Base-by-base conservation (phyloP, 495 filamentous ascomycete genomes). In the Cercophora newfieldiana region DNA sequence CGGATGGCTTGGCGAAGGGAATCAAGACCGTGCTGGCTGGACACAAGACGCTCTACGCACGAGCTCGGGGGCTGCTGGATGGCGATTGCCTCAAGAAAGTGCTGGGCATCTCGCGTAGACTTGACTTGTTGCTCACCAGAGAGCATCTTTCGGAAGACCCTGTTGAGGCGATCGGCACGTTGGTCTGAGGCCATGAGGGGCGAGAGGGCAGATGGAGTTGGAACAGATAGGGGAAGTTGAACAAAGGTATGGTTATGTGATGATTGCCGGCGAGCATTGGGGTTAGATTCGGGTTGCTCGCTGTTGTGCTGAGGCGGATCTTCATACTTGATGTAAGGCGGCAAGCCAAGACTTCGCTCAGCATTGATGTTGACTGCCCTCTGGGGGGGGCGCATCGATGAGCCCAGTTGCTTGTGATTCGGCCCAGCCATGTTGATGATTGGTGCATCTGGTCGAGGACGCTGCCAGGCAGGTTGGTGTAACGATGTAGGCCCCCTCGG, bases 61-160 rank as follows among this genome's bases (percentile, higher is more conserved):
- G 72, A 75, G 19, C 77, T 72, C 1, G 73, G 81, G 53, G 87
- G 81, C 1, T 68, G 57, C 66, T 88, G 81, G 14, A 68, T 74
- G 19, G 80, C 77, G 2, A 90, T 68, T 0, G 89, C 84, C 67
- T 91, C 88, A 5, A 92, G 60, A 60, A 91, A 88, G 8, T 80
- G 77, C 48, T 82, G 82, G n/a, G 79, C 83, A 64, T 86, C 78
- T 10, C 74, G 64, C 22, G 61, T 6, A 7, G 33, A 73, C 4
- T 29, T 50, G 44, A 80, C 33, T 7, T 51, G 53, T 24, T 66
- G 66, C 26, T 72, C 68, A 5, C 78, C 78, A 7, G 69, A 65
- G 1, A 79, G 49, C 1, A 73, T 59, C 12, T 69, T 69, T 1
- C 65, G 64, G 61, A 79, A 79, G 29, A 77, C 29, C 1, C 24